These are phyloP conservation scores for Nannizziopsis arthrosporioides DNA, from an alignment of 2,329 filamentous ascomycete species.

Conservation along the genomic window DNA sequence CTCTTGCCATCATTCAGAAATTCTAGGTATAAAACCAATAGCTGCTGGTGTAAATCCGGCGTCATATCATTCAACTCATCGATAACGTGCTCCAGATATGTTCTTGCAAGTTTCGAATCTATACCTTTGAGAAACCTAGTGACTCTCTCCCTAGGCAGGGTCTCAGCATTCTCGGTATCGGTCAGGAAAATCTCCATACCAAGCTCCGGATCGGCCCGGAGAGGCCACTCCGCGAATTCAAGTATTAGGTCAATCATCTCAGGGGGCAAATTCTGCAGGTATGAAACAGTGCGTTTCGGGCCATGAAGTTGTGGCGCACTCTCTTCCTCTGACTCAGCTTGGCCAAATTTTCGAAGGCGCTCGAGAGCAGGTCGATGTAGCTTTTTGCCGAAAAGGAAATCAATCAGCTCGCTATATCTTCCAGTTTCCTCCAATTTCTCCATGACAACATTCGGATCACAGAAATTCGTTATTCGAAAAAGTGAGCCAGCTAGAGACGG, in stretches of 20 bases:
- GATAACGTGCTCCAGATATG: slow-evolving; percentile 84
- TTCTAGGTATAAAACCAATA: slow-evolving; percentile 61
- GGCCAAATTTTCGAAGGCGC: slow-evolving; percentile 67
- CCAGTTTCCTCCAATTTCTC: slow-evolving; percentile 80
- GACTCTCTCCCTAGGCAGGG: slow-evolving; percentile 64
- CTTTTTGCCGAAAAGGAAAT: slow-evolving; percentile 93
- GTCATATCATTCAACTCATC: slow-evolving; percentile 72
- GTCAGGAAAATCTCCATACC: slow-evolving; percentile 90
- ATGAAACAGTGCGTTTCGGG: slow-evolving; percentile 70
- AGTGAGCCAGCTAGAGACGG: slow-evolving; percentile 76
- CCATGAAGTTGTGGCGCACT: slow-evolving; percentile 53
- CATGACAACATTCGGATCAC: slow-evolving; percentile 89
- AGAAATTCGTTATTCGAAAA: slow-evolving; percentile 94
- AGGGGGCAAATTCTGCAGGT: slow-evolving; percentile 78
- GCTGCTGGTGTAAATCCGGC: slow-evolving; percentile 73
- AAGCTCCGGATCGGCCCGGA: slow-evolving; percentile 57
- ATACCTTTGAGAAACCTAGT: slow-evolving; percentile 61
- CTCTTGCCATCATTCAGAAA: slow-evolving; percentile 36
- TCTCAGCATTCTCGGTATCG: slow-evolving; percentile 91
- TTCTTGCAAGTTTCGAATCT: slow-evolving; percentile 58
- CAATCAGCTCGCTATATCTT: slow-evolving; percentile 87
- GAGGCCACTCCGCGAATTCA: slow-evolving; percentile 81
- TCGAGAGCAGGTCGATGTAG: slow-evolving; percentile 79
- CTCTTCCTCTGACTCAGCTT: slow-evolving; percentile 22
- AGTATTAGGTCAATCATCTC: slow-evolving; percentile 83